Evolutionary conservation across 1,139 yeast species (phyloP).

Genomic region (Magnusiomyces ingens): DNA sequence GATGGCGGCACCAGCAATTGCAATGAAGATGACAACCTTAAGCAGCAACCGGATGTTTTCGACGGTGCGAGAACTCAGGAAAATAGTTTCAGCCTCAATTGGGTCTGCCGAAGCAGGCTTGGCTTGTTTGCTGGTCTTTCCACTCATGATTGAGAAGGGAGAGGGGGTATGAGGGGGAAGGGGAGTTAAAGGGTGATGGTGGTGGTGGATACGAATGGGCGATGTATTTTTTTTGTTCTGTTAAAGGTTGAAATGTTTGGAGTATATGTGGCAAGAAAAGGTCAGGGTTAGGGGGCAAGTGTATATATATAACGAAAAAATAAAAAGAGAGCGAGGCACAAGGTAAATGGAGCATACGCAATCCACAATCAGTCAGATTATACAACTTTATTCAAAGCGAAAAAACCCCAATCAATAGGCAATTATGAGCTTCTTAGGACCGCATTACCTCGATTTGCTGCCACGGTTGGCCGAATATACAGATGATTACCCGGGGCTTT

Average conservation of each 20-base stretch:
- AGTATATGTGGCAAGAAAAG: too few species aligned
- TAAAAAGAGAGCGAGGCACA: too few species aligned
- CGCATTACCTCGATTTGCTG: neutral
- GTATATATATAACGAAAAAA: too few species aligned
- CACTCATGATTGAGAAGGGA: neutral
- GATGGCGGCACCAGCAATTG: conserved; percentile 84
- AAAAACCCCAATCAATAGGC: too few species aligned
- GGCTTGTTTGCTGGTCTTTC: neutral
- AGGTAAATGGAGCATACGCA: too few species aligned
- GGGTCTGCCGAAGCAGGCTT: neutral
- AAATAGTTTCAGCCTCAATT: neutral
- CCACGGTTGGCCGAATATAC: too few species aligned
- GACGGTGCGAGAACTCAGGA: conserved; percentile 15
- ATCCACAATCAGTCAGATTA: too few species aligned
- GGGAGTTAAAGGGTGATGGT: neutral
- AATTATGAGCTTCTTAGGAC: conserved; percentile 2
- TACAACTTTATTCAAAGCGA: too few species aligned
- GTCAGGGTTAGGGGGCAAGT: too few species aligned
- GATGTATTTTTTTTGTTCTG: neutral
- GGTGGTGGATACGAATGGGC: neutral
- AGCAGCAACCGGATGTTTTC: conserved; percentile 38
- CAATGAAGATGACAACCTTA: conserved; percentile 56
- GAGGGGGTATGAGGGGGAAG: neutral
- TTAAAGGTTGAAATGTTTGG: neutral
- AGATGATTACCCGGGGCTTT: too few species aligned